These are phyloP conservation scores for Cladophialophora bantiana DNA, from an alignment of 2,329 filamentous ascomycete species.

Conservation along the genomic window DNA sequence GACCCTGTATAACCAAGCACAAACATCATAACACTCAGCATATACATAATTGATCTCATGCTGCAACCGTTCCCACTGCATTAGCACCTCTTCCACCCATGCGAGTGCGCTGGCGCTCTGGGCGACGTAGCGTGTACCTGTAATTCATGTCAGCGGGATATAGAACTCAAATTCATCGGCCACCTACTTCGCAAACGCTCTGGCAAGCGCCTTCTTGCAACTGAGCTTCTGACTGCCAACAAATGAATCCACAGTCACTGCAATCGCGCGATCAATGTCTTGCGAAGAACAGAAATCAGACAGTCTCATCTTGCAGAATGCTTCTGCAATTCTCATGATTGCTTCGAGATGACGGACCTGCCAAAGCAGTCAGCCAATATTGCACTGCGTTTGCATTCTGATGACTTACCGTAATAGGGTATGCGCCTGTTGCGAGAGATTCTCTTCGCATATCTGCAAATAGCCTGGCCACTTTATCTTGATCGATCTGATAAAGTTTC, in stretches of 20 bases:
- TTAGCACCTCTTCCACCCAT: slow-evolving; percentile 19
- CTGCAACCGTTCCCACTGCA: slow-evolving; percentile 24
- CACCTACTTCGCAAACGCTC: slow-evolving; percentile 96
- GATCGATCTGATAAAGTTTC: slow-evolving; percentile 96
- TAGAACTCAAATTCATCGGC: slow-evolving; percentile 42
- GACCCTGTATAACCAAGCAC: neutral
- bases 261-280: slow-evolving; percentile 96
- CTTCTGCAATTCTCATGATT: slow-evolving; percentile 92
- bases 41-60: slow-evolving; percentile 13
- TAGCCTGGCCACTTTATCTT: slow-evolving; percentile 92
- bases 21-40: slow-evolving; percentile 6
- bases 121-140: slow-evolving; percentile 39
- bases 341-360: slow-evolving; percentile 97
- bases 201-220: slow-evolving; percentile 92
- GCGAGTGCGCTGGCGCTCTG: slow-evolving; percentile 32
- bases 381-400: neutral
- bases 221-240: slow-evolving; percentile 96
- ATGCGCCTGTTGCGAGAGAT: slow-evolving; percentile 89
- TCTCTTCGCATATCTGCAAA: slow-evolving; percentile 97
- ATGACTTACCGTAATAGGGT: slow-evolving; percentile 88
- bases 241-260: slow-evolving; percentile 94
- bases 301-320: slow-evolving; percentile 98
- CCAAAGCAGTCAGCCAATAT: neutral
- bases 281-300: slow-evolving; percentile 89
- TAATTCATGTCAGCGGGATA: neutral